Evolutionary conservation across 352 stramenopile species (phyloP).

Genomic region (Phytophthora pisi): DNA sequence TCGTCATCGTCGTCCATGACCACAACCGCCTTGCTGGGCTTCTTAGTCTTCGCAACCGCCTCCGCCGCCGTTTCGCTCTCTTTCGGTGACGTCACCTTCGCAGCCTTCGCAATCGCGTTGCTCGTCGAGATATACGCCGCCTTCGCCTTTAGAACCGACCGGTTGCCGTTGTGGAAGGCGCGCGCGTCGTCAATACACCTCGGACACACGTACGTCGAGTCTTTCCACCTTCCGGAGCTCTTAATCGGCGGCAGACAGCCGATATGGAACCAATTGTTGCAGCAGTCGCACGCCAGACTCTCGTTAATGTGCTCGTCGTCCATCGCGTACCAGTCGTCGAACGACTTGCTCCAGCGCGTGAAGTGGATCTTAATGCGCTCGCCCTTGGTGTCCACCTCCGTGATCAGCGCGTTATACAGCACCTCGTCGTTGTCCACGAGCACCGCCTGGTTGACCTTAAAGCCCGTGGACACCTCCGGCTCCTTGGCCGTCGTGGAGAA

Average conservation of each 20-base stretch:
- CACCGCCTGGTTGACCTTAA: slow-evolving; percentile 85
- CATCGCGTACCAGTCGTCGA: slow-evolving; percentile 90
- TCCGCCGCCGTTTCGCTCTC: slow-evolving; percentile 25
- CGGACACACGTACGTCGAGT: slow-evolving; percentile 87
- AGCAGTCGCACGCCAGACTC: slow-evolving; percentile 88
- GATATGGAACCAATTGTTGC: slow-evolving; percentile 90
- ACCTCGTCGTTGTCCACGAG: slow-evolving; percentile 88
- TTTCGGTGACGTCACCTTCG: slow-evolving; percentile 26
- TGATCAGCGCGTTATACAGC: slow-evolving; percentile 88
- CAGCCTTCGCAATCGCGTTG: slow-evolving; percentile 32
- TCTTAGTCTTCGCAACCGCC: slow-evolving; percentile 34
- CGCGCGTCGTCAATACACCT: slow-evolving; percentile 79
- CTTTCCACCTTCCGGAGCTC: slow-evolving; percentile 82
- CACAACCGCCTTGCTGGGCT: slow-evolving; percentile 38
- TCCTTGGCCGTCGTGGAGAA: slow-evolving; percentile 52
- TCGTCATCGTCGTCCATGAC: slow-evolving; percentile 40
- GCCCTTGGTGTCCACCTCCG: slow-evolving; percentile 68
- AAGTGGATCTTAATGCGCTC: slow-evolving; percentile 91
- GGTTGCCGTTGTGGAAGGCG: slow-evolving; percentile 70
- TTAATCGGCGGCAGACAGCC: slow-evolving; percentile 86
- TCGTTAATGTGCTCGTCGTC: slow-evolving; percentile 90
- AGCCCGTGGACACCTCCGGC: slow-evolving; percentile 32
- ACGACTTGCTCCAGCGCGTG: slow-evolving; percentile 86
- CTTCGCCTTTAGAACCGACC: slow-evolving; percentile 56
- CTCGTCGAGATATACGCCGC: slow-evolving; percentile 40